Conservation (phyloP, 2,329 filamentous ascomycete species). For the Knoxdaviesia capensis region DNA sequence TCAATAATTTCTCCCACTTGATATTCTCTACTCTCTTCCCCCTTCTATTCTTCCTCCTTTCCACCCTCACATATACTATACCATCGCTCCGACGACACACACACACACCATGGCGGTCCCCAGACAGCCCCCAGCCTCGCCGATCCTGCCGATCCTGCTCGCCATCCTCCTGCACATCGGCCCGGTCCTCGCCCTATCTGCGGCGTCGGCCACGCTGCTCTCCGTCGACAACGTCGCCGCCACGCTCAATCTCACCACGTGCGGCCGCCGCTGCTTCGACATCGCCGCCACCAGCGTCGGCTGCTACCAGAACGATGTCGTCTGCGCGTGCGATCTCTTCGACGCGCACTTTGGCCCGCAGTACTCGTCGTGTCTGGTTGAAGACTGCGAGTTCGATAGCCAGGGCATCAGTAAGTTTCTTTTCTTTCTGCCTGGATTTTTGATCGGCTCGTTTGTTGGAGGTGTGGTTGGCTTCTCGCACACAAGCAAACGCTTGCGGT, state of each 20-base stretch:
- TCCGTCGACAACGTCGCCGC: neutral
- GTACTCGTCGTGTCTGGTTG: conserved; percentile 5
- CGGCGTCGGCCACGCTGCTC: neutral
- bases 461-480: too few species aligned
- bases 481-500: too few species aligned
- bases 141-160: neutral
- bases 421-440: too few species aligned
- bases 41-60: too few species aligned
- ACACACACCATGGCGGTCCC: too few species aligned
- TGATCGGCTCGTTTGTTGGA: too few species aligned
- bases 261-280: conserved; percentile 4
- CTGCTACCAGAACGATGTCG: conserved; percentile 2
- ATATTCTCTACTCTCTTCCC: too few species aligned
- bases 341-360: conserved; percentile 3
- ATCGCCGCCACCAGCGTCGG: conserved; percentile 3
- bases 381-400: conserved; percentile 3
- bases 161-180: neutral
- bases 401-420: conserved; percentile 1
- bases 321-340: conserved; percentile 3
- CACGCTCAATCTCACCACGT: conserved; percentile 3
- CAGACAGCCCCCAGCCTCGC: too few species aligned
- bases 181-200: neutral
- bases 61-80: too few species aligned
- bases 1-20: too few species aligned
- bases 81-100: too few species aligned